Base-by-base conservation (phyloP, 139 green algal genomes). In the Auxenochlorella protothecoides region DNA sequence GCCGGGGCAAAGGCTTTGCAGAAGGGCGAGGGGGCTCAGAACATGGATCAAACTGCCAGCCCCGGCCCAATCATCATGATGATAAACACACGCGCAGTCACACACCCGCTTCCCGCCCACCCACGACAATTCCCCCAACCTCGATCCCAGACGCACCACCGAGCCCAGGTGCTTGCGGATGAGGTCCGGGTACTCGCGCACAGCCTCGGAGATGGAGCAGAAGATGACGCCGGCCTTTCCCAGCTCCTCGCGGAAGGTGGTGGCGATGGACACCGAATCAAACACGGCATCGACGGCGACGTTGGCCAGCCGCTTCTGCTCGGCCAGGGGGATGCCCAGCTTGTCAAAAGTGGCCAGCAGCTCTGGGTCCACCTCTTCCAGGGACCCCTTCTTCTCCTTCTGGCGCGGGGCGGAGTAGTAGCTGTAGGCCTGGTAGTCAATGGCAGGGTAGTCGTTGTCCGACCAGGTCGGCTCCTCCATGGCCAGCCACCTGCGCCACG, bases 231-330 rank as follows among this genome's bases (percentile, higher is more conserved):
- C 95, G 6, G 85, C 83, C 83, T 98, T 95, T 3, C 71, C 78
- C 70, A 99, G 83, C 78, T 99, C 95, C 73, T 92, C 89, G 66
- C 85, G 80, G 81, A 99, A 99, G 15, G 95, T 99, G 13, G 95
- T 99, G 15, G 92, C 93, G 65, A 99, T 98, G 68, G 95, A 99
- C 3, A 97, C 94, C 3, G 84, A 94, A 82, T 99, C 95, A 78
- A 99, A 99, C 54, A 99, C 95, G 16, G 90, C 91, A 74, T 99
- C 95, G 3, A 98, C 90, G 1, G 95, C 95, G 51, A 99, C 94
- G 66, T 99, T 99, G 51, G 88, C 76, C 68, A 99, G 81, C 5
- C 95, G 85, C 87, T 99, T 99, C 89, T 98, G 95, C 85, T 99
- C 95, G 9, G 84, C 87, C 55, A 99, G 79, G 8, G 95, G 92